A percentile compares a stretch with the other conserved stretches of the same genome.
These are phyloP conservation scores for Priceomyces fermenticarens DNA, from an alignment of 805 yeast genomes.

Conservation along the genomic window DNA sequence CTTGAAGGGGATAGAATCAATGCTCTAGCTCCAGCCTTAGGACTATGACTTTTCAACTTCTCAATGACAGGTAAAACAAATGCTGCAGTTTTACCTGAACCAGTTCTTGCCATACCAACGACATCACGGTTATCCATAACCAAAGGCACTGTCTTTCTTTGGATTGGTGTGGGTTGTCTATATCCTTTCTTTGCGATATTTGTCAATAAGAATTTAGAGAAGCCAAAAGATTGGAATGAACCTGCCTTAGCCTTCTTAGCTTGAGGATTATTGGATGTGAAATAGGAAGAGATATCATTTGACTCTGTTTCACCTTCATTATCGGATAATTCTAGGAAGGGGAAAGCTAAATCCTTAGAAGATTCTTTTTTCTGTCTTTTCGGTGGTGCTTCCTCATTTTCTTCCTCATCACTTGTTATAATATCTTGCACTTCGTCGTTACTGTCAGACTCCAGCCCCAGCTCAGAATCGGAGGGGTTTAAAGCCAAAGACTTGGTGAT, in stretches of 20 bases:
- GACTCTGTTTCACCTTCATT: slow-evolving; percentile 35
- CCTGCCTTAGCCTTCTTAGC: slow-evolving; percentile 69
- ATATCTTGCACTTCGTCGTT: slow-evolving; percentile 50
- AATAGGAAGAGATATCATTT: slow-evolving; percentile 32
- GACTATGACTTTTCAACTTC: slow-evolving; percentile 75
- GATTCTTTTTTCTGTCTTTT: slow-evolving; percentile 26
- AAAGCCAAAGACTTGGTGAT: slow-evolving; percentile 61
- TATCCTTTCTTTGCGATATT: slow-evolving; percentile 84
- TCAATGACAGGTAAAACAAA: slow-evolving; percentile 89
- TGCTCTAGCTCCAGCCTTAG: slow-evolving; percentile 87
- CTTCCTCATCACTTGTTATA: slow-evolving; percentile 49
- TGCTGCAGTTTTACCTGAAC: slow-evolving; percentile 99
- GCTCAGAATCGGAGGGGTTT: slow-evolving; percentile 36
- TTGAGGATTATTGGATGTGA: slow-evolving; percentile 37
- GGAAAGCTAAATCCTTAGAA: slow-evolving; percentile 32
- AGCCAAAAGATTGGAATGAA: slow-evolving; percentile 86
- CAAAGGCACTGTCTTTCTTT: slow-evolving; percentile 90
- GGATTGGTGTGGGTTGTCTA: slow-evolving; percentile 96
- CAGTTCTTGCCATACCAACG: slow-evolving; percentile 99
- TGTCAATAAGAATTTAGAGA: slow-evolving; percentile 64
- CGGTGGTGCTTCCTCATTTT: slow-evolving; percentile 22
- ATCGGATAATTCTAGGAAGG: slow-evolving; percentile 52
- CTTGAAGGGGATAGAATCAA: slow-evolving; percentile 90
- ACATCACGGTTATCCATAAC: slow-evolving; percentile 87
- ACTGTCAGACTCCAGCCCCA: slow-evolving; percentile 22